Percentiles rank a stretch among this genome's conserved stretches.
Conservation (phyloP, 192 early-diverging fungal species). For the Gigaspora rosea region DNA sequence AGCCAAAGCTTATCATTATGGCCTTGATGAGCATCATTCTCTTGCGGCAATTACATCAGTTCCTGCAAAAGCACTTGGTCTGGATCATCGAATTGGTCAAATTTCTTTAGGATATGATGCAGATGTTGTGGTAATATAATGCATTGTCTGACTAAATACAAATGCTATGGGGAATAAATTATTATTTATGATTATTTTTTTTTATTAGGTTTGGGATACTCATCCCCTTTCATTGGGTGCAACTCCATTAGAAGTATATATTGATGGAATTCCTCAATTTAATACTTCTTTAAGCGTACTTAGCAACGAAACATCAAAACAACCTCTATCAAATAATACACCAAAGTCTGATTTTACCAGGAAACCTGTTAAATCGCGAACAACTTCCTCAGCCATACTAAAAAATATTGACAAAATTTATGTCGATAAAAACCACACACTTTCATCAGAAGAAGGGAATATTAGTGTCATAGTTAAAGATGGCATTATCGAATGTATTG, state of each 20-base stretch:
- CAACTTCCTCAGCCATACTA: constrained; percentile 33
- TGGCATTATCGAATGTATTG: constrained; percentile 40
- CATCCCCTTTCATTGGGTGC: constrained; percentile 69
- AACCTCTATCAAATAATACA: too few relatives aligned
- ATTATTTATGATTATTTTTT: too few relatives aligned
- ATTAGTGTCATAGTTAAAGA: constrained; percentile 35
- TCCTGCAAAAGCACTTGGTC: constrained; percentile 68
- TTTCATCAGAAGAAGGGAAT: constrained; percentile 29
- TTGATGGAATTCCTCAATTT: constrained; percentile 70
- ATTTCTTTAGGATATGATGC: constrained; percentile 73
- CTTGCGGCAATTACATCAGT: constrained; percentile 69
- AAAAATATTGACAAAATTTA: constrained; percentile 48
- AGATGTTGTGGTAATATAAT: constrained; percentile 56
- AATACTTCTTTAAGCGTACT: constrained; percentile 28
- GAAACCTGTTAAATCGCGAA: too few relatives aligned
- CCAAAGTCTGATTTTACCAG: too few relatives aligned
- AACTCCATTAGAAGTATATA: constrained; percentile 71
- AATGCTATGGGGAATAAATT: too few relatives aligned
- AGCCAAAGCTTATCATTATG: constrained; percentile 72
- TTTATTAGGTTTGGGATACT: constrained; percentile 63
- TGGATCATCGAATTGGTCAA: constrained; percentile 66
- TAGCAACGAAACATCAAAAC: neutral
- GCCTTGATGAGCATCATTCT: constrained; percentile 57
- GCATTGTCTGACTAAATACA: too few relatives aligned
- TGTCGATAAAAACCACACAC: neutral